Conservation (phyloP, 163 green algal genomes). For the Scenedesmus sp. region DNA sequence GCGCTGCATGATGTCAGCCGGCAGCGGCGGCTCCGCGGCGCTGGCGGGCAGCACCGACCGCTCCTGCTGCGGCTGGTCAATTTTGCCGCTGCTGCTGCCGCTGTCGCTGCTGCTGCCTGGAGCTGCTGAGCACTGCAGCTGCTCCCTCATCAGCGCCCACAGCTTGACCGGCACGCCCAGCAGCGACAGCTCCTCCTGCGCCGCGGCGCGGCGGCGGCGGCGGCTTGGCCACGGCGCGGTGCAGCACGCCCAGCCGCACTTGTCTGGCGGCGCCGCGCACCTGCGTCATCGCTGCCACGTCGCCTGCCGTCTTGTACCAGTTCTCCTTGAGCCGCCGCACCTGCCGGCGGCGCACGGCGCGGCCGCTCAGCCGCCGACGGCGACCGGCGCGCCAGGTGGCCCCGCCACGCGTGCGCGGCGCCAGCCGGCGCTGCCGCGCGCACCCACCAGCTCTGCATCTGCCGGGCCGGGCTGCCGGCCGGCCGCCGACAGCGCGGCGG, state of each 20-base stretch:
- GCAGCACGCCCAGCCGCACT: not conserved
- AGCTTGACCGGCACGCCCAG: conserved; percentile 19
- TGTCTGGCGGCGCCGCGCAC: not conserved
- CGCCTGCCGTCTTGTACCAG: conserved; percentile 6
- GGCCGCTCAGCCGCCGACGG: not conserved
- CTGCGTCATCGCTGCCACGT: conserved; percentile 25
- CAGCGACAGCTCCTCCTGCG: conserved; percentile 7
- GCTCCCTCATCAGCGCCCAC: not conserved
- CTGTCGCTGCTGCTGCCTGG: not conserved
- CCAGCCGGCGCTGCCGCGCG: no score
- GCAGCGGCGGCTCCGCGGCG: not conserved
- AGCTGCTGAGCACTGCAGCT: not conserved
- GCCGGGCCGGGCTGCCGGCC: not conserved
- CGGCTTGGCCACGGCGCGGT: not conserved
- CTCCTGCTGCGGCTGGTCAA: not conserved
- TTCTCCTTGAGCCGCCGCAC: not conserved
- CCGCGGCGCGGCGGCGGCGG: not conserved
- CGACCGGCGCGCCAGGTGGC: no score
- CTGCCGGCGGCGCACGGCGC: not conserved
- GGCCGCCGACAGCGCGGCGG: not conserved
- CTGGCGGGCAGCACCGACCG: not conserved
- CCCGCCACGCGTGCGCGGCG: no score
- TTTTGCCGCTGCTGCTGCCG: conserved; percentile 1
- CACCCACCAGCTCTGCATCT: not conserved
- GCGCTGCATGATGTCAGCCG: conserved; percentile 13